A percentile compares a stretch with the other conserved stretches of the same genome.
These are phyloP conservation scores for Boechera stricta DNA, from an alignment of 345 rosid genomes.

Conservation along the genomic window DNA sequence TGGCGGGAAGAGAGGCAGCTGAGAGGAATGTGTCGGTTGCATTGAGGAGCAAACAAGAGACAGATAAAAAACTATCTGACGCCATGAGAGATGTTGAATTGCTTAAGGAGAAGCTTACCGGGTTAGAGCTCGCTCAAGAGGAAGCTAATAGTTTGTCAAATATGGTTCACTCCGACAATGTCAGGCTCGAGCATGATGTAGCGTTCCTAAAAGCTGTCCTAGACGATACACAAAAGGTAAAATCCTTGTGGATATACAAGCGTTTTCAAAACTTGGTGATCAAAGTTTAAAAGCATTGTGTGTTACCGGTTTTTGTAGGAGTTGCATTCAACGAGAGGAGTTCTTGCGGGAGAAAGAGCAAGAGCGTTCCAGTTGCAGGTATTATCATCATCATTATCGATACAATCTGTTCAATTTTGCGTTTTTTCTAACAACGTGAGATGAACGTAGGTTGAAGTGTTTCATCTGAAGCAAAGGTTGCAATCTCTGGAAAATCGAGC, in stretches of 20 bases:
- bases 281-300: conserved; percentile 1
- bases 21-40: conserved; percentile 78
- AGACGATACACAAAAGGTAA: conserved; percentile 95
- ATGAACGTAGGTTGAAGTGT: conserved; percentile 83
- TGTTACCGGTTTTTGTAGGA: conserved; percentile 45
- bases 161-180: conserved; percentile 92
- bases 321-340: conserved; percentile 95
- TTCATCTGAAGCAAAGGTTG: conserved; percentile 92
- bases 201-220: conserved; percentile 96
- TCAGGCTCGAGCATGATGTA: conserved; percentile 96
- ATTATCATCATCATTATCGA: conserved; percentile 3
- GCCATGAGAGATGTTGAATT: conserved; percentile 77
- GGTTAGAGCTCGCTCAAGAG: conserved; percentile 81
- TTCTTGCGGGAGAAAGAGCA: conserved; percentile 91
- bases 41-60: conserved; percentile 76
- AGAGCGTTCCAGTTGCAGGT: conserved; percentile 98
- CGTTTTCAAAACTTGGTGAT: not conserved
- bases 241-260: conserved; percentile 3
- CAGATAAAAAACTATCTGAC: conserved; percentile 73
- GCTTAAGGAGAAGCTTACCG: conserved; percentile 82
- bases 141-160: conserved; percentile 86
- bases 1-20: conserved; percentile 67
- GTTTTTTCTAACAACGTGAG: conserved; percentile 18
- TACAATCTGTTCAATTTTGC: not conserved
- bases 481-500: conserved; percentile 88